A percentile compares a stretch with the other conserved stretches of the same genome.
These are phyloP conservation scores for Trifolium subterraneum DNA, from an alignment of 306 rosid species.

Conservation along the genomic window DNA sequence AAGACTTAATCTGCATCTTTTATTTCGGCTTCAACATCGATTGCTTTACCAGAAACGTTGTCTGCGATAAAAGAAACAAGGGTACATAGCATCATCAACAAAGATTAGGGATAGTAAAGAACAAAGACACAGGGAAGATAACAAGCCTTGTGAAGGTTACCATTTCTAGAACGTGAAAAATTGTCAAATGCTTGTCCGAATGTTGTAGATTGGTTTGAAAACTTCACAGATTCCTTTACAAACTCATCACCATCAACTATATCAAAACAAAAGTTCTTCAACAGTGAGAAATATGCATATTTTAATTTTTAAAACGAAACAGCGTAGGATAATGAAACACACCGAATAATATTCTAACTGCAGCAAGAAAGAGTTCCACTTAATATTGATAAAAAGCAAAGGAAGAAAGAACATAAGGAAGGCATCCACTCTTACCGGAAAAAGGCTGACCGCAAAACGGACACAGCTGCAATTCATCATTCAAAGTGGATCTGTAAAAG, in stretches of 20 bases:
- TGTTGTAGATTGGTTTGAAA: conserved; percentile 78
- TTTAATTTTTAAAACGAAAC: conserved; percentile 13
- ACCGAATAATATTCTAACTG: conserved; percentile 7
- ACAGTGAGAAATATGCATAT: conserved; percentile 37
- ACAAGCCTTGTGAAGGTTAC: conserved; percentile 49
- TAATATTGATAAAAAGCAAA: not conserved
- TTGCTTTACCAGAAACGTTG: conserved; percentile 62
- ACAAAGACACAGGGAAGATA: not conserved
- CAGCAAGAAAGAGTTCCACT: conserved; percentile 11
- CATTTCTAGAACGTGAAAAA: conserved; percentile 64
- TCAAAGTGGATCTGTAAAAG: conserved; percentile 75
- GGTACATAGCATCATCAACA: conserved; percentile 1
- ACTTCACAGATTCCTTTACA: conserved; percentile 78
- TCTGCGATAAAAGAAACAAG: conserved; percentile 51
- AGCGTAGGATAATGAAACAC: not conserved
- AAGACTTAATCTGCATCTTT: conserved; percentile 80
- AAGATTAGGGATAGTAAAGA: conserved; percentile 5
- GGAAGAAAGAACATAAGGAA: not conserved
- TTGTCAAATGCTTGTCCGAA: conserved; percentile 84
- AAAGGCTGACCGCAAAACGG: conserved; percentile 94
- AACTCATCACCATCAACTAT: conserved; percentile 83
- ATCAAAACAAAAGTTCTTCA: conserved; percentile 31
- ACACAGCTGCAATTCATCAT: conserved; percentile 81
- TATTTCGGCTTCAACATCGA: conserved; percentile 93
- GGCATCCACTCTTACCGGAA: conserved; percentile 60